Conservation (phyloP, 305 asterid genomes). For the Euphrasia arctica region DNA sequence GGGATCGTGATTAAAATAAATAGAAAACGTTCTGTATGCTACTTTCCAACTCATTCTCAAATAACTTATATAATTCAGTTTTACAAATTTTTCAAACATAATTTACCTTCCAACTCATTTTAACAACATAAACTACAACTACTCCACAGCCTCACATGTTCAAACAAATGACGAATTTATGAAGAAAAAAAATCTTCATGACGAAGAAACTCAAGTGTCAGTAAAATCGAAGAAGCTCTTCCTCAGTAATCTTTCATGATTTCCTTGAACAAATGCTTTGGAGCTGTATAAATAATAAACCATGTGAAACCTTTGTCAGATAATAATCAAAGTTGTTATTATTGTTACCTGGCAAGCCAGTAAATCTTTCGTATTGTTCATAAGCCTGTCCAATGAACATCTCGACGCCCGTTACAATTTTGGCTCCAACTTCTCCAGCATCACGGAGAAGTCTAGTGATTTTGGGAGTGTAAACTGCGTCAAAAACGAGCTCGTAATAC, state of each 20-base stretch:
- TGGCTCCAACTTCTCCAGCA: conserved; percentile 75
- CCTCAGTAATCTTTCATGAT: conserved; percentile 44
- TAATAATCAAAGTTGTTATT: neutral
- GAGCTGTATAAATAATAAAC: conserved; percentile 52
- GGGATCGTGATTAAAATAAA: too few species aligned
- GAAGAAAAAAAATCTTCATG: too few species aligned
- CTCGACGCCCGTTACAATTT: conserved; percentile 77
- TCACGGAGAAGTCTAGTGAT: conserved; percentile 75
- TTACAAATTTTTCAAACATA: too few species aligned
- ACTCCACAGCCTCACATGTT: too few species aligned
- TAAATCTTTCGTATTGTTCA: conserved; percentile 85
- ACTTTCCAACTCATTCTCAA: too few species aligned
- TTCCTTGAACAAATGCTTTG: conserved; percentile 69
- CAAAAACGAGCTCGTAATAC: conserved; percentile 73
- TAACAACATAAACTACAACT: too few species aligned
- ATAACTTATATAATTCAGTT: too few species aligned
- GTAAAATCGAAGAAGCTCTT: neutral
- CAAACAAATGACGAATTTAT: too few species aligned
- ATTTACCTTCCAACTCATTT: too few species aligned
- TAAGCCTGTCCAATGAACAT: conserved; percentile 95
- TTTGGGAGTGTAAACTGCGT: conserved; percentile 88
- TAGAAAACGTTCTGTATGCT: too few species aligned
- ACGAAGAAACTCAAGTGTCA: too few species aligned
- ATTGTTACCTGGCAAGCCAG: conserved; percentile 76
- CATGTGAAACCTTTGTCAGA: neutral